Base-by-base conservation (phyloP, 352 stramenopile genomes). In the Phytophthora pisi region DNA sequence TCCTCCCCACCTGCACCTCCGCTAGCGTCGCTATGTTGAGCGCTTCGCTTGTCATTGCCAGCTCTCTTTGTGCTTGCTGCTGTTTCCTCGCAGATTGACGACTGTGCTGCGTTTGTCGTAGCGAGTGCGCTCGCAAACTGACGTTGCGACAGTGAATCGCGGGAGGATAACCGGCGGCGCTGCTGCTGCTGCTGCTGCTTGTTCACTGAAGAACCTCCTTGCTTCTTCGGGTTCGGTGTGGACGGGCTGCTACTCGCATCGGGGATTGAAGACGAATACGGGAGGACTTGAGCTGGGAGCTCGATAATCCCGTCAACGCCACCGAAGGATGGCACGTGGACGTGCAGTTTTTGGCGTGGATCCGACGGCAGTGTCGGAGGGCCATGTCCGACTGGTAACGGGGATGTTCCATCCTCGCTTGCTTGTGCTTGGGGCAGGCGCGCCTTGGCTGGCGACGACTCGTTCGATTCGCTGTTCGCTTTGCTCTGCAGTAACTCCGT, bases 301-400 rank as follows among this genome's bases (percentile, higher is more conserved):
- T 82, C 71, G 49, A 91, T 85, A 24, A 79, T 66, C 16, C 80
- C 82, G 49, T 91, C 85, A 15, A 86, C 51, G 1, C 82, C 82
- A 24, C 80, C 82, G 43, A 85, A 80, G 1, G 74, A 79, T 11
- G 82, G 82, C 1, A 91, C 82, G 15, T 86, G 81, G 2, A 91
- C 77, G 16, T 77, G 79, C 0, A 91, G 66, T 50, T 85, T 84
- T 46, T 89, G 80, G 0, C 75, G 56, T 1, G 77, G 79, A 58
- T 91, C 81, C 1, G 74, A 89, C 9, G 80, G 60, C 30, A 91
- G 54, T 13, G 81, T 89, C 2, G 70, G 60, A 23, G 82, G 81
- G 0, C 82, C 82, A 30, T 83, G 79, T 1, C 75, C 82, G 6
- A 88, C 73, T 2, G 81, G 81, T 43, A 50, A 61, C 3, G 50